Evolutionary conservation across 441 rosid genomes (phyloP), one percentile per base, ranked within the genome.

Genomic region (Sinapis alba): DNA sequence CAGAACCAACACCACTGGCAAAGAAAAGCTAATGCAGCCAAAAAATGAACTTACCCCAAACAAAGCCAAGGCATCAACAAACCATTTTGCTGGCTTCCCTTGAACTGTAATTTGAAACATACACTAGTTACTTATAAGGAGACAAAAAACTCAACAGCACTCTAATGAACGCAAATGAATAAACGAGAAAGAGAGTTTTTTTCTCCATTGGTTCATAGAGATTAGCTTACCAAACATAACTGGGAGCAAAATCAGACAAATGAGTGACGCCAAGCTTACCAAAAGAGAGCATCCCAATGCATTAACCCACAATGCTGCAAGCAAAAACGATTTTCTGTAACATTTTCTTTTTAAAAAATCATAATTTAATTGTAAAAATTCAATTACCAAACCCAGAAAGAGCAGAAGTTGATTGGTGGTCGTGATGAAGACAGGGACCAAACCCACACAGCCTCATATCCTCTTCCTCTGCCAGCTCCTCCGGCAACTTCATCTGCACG

Each of bases 211-310:
- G n/a, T 5, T 6, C 30, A 4, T 2, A 59, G 23, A 43, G 65
- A 78, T 54, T 59, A 4, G 78, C 90, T 91, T 80, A 96, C 99
- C 83, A 71, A 91, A 96, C 47, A 96, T 83, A 62, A 96, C 36
- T 0, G 99, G 99, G 84, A 96, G 88, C 76, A 96, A 64, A 73
- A 93, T 78, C 61, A 96, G 83, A 80, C 98, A 96, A 75, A 93
- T 81, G 65, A 96, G 97, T 50, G 99, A 93, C 19, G 98, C 98
- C 87, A 93, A 87, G 90, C 98, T 96, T 78, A 96, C 98, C 84
- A 96, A 83, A 68, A 96, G 92, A 24, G 99, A 96, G 85, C 99
- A 96, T 26, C 98, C 98, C 88, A 96, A 62, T 57, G 99, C 95
- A 79, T 76, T 76, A 2, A 86, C 15, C 99, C 99, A 96, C 34